phyloP scores from a whole-genome alignment of 495 filamentous ascomycete genomes.

The Trichoderma orchidacearum region DNA sequence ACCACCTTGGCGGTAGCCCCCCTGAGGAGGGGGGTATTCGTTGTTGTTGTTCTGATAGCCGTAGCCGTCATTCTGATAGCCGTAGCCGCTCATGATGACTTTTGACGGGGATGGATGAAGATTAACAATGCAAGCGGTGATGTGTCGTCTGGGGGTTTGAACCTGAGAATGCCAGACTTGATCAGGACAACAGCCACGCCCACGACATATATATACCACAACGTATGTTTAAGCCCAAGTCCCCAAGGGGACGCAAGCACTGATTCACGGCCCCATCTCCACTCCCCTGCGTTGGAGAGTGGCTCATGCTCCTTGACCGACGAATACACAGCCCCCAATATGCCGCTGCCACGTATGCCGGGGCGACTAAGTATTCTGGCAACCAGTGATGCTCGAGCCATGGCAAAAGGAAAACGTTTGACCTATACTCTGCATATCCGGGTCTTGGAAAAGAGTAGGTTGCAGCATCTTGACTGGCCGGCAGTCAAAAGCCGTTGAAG shows the following conservation, averaged over 20 bases:
- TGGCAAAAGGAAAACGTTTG: background rate
- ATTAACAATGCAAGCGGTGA: too few species aligned
- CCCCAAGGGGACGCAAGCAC: too few species aligned
- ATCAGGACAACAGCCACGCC: too few species aligned
- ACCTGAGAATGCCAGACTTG: too few species aligned
- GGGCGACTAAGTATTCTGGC: background rate
- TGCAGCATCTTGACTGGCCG: too few species aligned
- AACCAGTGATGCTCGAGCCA: background rate
- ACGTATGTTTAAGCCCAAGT: background rate
- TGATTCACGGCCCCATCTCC: background rate
- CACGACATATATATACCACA: background rate
- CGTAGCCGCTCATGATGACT: background rate
- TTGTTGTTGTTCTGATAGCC: background rate
- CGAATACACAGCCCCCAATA: background rate
- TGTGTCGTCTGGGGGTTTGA: too few species aligned
- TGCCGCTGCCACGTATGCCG: background rate
- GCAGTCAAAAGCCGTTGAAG: too few species aligned
- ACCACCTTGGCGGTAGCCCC: background rate
- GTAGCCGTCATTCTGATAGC: too few species aligned
- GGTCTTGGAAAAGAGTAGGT: too few species aligned
- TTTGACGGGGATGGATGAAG: background rate
- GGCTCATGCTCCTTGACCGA: background rate
- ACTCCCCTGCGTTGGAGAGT: background rate
- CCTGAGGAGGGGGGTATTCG: background rate
- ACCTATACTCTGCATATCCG: background rate